Percentiles rank a stretch among this genome's conserved stretches.
phyloP scores from a whole-genome alignment of 768 basidiomycete genomes.

The Cyclocybe cylindracea region DNA sequence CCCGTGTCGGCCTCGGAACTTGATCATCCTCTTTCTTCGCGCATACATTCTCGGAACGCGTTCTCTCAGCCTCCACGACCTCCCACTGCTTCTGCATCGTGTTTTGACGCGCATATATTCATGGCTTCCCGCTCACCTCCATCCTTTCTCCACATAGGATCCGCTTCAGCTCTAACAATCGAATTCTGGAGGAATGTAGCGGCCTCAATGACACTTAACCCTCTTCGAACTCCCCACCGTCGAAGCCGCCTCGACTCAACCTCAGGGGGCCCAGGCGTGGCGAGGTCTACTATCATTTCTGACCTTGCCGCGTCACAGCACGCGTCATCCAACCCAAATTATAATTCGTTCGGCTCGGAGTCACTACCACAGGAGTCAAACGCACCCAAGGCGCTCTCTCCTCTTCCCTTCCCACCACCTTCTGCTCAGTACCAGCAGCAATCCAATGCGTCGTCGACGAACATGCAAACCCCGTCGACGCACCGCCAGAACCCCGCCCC shows the following conservation, averaged over 20 bases:
- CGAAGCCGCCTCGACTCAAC: background rate
- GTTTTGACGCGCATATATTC: slow-evolving; percentile 24
- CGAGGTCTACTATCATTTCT: too few relatives aligned
- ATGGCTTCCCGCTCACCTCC: slow-evolving; percentile 17
- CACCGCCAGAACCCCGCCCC: slow-evolving; percentile 17
- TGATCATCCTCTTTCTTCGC: slow-evolving; percentile 1
- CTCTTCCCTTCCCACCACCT: slow-evolving; percentile 13
- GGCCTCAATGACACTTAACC: background rate
- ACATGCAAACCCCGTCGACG: slow-evolving; percentile 3
- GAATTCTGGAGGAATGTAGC: background rate
- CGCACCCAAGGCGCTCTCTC: slow-evolving; percentile 14
- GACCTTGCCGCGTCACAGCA: background rate
- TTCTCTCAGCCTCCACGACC: background rate
- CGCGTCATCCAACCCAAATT: background rate
- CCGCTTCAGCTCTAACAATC: background rate
- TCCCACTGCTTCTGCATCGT: slow-evolving; percentile 5
- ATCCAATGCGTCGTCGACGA: background rate
- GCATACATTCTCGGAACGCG: slow-evolving; percentile 1
- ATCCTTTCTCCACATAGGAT: slow-evolving; percentile 2
- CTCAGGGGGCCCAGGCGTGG: background rate
- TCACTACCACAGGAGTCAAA: background rate
- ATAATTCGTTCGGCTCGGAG: slow-evolving; percentile 1
- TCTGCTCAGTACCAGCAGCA: slow-evolving; percentile 1
- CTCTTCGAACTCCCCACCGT: slow-evolving; percentile 1
- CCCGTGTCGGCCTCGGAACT: background rate